Evolutionary conservation across 164 flowering plant genomes (phyloP).

Genomic region (Vitis vinifera): DNA sequence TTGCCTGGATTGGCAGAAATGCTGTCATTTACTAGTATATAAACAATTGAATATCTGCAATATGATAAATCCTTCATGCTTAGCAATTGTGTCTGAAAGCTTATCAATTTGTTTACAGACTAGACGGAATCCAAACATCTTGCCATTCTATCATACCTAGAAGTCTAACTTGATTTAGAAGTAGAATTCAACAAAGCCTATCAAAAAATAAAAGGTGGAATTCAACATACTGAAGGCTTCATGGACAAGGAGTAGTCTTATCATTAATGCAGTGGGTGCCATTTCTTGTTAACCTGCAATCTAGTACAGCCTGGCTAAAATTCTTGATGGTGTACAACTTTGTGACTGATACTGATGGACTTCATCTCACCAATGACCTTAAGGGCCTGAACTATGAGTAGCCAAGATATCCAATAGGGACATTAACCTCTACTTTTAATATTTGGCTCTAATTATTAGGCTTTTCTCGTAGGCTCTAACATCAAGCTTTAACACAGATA

Average conservation of each 20-base stretch:
- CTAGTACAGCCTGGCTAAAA: background rate
- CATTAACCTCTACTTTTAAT: no score
- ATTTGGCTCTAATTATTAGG: no score
- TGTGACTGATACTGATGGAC: background rate
- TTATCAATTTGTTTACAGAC: background rate
- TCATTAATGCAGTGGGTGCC: background rate
- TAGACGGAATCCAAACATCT: background rate
- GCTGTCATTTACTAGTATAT: background rate
- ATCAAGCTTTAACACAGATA: no score
- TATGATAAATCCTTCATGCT: no score
- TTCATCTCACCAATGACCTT: no score
- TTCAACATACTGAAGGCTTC: no score
- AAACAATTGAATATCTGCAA: background rate
- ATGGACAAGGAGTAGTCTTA: background rate
- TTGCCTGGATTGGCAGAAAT: background rate
- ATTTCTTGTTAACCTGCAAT: background rate
- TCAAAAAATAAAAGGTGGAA: no score
- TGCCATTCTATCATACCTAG: no score
- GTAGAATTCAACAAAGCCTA: background rate
- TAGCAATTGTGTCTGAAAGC: no score
- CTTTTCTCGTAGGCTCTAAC: no score
- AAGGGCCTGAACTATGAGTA: no score
- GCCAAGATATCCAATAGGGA: no score
- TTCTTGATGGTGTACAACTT: background rate
- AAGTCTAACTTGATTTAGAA: background rate